Evolutionary conservation across 495 filamentous ascomycete species (phyloP).

Genomic region (Penicillium angulare): DNA sequence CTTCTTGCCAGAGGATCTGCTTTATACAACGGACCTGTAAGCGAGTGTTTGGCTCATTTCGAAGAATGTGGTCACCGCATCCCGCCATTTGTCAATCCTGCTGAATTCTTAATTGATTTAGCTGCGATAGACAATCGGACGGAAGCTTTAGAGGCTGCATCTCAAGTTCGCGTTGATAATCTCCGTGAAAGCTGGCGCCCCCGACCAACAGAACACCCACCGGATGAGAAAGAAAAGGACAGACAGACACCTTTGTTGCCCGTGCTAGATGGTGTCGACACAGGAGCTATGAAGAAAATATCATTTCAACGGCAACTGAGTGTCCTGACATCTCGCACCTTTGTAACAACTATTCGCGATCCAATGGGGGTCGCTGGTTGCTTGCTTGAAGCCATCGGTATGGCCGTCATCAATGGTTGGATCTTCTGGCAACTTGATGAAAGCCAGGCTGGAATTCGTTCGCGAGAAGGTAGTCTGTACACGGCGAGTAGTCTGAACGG

Average conservation of each 20-base stretch:
- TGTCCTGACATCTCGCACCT: slow-evolving; percentile 63
- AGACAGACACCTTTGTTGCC: neutral
- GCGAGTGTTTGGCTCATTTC: slow-evolving; percentile 58
- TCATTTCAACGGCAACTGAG: slow-evolving; percentile 57
- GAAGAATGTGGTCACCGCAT: slow-evolving; percentile 51
- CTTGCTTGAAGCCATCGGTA: slow-evolving; percentile 60
- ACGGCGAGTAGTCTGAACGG: slow-evolving; percentile 65
- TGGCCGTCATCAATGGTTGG: slow-evolving; percentile 68
- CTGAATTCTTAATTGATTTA: slow-evolving; percentile 70
- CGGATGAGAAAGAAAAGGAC: slow-evolving; percentile 2
- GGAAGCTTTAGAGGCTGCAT: slow-evolving; percentile 56
- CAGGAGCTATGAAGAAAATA: slow-evolving; percentile 21
- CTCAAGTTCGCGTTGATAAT: slow-evolving; percentile 50
- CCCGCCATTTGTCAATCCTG: slow-evolving; percentile 69
- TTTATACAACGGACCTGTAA: slow-evolving; percentile 60
- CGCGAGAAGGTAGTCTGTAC: slow-evolving; percentile 66
- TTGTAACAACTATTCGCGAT: slow-evolving; percentile 66
- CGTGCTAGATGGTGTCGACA: neutral
- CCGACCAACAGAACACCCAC: slow-evolving; percentile 7
- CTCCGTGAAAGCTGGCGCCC: slow-evolving; percentile 54
- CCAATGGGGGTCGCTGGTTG: slow-evolving; percentile 69
- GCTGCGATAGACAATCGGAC: slow-evolving; percentile 68
- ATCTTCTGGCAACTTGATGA: slow-evolving; percentile 63
- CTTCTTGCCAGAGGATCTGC: slow-evolving; percentile 61
- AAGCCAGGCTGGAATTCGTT: slow-evolving; percentile 56